Base-by-base conservation (phyloP, 331 rosid species). In the Rhamnella rubrinervis region DNA sequence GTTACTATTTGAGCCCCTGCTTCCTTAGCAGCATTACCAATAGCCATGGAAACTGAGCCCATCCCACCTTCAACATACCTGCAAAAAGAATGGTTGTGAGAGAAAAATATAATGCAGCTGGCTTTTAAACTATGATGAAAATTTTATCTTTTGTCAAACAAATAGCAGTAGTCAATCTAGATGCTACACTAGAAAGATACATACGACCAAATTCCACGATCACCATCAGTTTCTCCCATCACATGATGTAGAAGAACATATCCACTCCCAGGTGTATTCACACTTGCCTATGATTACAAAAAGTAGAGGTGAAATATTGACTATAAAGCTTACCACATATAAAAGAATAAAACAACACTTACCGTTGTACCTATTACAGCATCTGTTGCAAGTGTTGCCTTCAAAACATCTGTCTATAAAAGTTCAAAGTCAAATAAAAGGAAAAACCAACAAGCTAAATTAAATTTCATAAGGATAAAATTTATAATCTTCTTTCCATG, bases 161-260 rank as follows among this genome's bases (percentile, higher is more conserved):
- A 44, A 44, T 9, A 44, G 49, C 49, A 44, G 40, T 65, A 39
- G 59, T 56, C 51, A 66, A 47, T 63, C 56, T 69, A 66, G 65
- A 61, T 59, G 35, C 67, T 19, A 78, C 64, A 70, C 57, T 78
- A 74, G 71, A 62, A 37, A 51, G 67, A 53, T 68, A 83, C 87
- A 50, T 79, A 79, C 87, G 87, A 76, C 87, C 87, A 83, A 46
- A 79, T 76, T 65, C 82, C 87, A 65, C 73, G 84, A 49, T 83
- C 82, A 39, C 87, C 87, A 70, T 79, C 84, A 18, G 87, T 79
- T 79, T 83, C 87, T 69, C 87, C 87, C 87, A 83, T 83, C 66
- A 83, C 84, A 56, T 83, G 87, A 70, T 83, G 84, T 72, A 83
- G 79, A 59, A 83, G 84, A 53, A 83, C 87, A 66, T 83, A 83